These are phyloP conservation scores for Ogataea chonburiensis DNA, from an alignment of 805 yeast species.

Conservation along the genomic window DNA sequence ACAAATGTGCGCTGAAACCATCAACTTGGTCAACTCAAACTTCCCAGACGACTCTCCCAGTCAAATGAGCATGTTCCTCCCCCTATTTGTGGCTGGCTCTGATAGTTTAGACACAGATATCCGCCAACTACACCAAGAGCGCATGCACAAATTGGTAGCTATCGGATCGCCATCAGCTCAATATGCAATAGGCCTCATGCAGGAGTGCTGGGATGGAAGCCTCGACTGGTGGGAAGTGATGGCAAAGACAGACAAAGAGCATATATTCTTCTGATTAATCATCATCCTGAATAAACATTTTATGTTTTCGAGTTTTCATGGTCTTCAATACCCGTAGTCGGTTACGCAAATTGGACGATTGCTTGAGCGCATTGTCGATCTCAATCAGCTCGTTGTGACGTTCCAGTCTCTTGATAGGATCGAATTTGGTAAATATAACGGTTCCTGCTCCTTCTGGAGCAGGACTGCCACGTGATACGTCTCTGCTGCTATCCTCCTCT, in stretches of 20 bases:
- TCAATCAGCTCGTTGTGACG: constrained; percentile 76
- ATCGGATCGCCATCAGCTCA: constrained; percentile 40
- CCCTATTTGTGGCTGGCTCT: constrained; percentile 58
- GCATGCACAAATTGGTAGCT: constrained; percentile 42
- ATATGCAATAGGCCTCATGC: constrained; percentile 40
- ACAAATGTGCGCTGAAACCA: constrained; percentile 43
- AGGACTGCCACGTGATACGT: constrained; percentile 15
- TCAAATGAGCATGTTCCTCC: constrained; percentile 55
- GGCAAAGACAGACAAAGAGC: constrained; percentile 39
- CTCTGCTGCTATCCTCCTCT: constrained; percentile 6
- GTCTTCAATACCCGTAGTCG: constrained; percentile 57
- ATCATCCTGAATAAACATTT: constrained; percentile 28
- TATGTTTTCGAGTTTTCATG: constrained; percentile 23
- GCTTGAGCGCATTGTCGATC: constrained; percentile 69
- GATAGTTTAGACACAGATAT: constrained; percentile 43
- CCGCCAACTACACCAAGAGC: constrained; percentile 37
- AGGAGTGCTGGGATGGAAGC: constrained; percentile 52
- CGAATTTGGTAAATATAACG: constrained; percentile 49
- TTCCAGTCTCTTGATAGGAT: constrained; percentile 69
- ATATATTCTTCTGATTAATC: constrained; percentile 40
- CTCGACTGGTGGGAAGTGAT: constrained; percentile 53
- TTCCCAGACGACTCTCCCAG: constrained; percentile 49
- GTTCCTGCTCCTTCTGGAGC: constrained; percentile 17
- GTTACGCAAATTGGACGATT: constrained; percentile 63
- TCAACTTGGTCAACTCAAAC: constrained; percentile 35